These are phyloP conservation scores for Juglanconis juglandina DNA, from an alignment of 2,329 filamentous ascomycete species.

Conservation along the genomic window DNA sequence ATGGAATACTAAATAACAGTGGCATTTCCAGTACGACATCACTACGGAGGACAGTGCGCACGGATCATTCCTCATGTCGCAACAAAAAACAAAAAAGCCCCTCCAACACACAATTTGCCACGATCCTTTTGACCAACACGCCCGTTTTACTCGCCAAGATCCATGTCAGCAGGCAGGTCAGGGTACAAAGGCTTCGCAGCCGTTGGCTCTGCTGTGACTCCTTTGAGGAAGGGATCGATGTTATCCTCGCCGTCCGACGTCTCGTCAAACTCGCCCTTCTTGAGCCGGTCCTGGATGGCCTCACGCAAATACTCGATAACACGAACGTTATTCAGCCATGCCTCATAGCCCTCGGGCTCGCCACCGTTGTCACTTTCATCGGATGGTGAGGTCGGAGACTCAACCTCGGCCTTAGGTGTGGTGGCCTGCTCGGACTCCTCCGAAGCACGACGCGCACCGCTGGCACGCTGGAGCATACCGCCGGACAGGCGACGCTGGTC, in stretches of 20 bases:
- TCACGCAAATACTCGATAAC: slow-evolving; percentile 60
- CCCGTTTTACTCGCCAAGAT: slow-evolving; percentile 7
- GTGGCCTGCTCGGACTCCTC: slow-evolving; percentile 37
- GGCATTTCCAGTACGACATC: too few species aligned
- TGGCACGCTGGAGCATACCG: slow-evolving; percentile 62
- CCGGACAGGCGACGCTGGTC: slow-evolving; percentile 60
- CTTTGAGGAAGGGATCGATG: slow-evolving; percentile 29
- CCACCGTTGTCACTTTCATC: slow-evolving; percentile 52
- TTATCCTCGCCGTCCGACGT: slow-evolving; percentile 27
- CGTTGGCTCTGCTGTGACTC: slow-evolving; percentile 4
- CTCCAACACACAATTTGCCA: background rate
- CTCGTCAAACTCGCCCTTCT: slow-evolving; percentile 51
- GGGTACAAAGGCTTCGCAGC: slow-evolving; percentile 34
- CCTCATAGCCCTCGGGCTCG: slow-evolving; percentile 60
- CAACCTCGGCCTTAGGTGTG: slow-evolving; percentile 44
- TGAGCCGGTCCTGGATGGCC: slow-evolving; percentile 55
- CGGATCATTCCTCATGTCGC: too few species aligned
- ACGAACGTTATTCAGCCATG: slow-evolving; percentile 64
- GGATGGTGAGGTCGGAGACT: slow-evolving; percentile 51
- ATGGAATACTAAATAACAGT: too few species aligned
- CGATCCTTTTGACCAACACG: background rate
- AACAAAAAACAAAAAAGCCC: background rate
- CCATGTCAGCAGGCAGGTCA: slow-evolving; percentile 25
- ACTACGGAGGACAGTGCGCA: too few species aligned
- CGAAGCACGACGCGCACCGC: slow-evolving; percentile 39